A percentile compares a stretch with the other conserved stretches of the same genome.
Conservation (phyloP, 2,329 filamentous ascomycete species). For the Pezicula radicicola region DNA sequence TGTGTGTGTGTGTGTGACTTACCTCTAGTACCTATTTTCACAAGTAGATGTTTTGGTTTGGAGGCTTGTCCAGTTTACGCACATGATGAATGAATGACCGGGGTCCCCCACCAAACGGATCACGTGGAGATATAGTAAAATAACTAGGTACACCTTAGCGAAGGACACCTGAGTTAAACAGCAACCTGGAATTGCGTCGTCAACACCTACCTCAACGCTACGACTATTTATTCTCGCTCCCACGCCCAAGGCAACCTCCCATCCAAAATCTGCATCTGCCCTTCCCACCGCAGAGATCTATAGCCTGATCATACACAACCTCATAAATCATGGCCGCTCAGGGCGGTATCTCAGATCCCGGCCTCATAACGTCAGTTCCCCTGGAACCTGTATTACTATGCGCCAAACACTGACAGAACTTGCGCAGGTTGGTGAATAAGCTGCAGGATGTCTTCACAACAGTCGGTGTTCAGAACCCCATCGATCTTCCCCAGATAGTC, state of each 20-base stretch:
- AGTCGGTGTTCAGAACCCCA: conserved; percentile 97
- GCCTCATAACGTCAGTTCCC: conserved; percentile 58
- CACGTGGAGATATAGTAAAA: too few relatives aligned
- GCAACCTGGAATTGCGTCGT: neutral
- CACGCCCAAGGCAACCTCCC: neutral
- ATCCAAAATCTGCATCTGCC: neutral
- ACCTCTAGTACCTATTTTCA: too few relatives aligned
- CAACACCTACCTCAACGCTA: too few relatives aligned
- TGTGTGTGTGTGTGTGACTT: too few relatives aligned
- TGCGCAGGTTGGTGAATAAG: conserved; percentile 83
- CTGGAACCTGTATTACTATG: conserved; percentile 16
- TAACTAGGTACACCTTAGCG: too few relatives aligned
- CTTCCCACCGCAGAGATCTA: conserved; percentile 1
- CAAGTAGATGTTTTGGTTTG: too few relatives aligned
- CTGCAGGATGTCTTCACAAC: conserved; percentile 99
- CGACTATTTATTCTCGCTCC: too few relatives aligned
- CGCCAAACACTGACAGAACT: conserved; percentile 21
- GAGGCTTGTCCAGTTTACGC: too few relatives aligned
- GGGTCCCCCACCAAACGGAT: too few relatives aligned
- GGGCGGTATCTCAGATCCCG: conserved; percentile 64
- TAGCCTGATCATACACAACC: conserved; percentile 3
- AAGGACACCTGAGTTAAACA: neutral
- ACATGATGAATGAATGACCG: too few relatives aligned
- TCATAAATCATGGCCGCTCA: conserved; percentile 24
- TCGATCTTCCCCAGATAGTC: conserved; percentile 96